Base-by-base conservation (phyloP, 2,329 filamentous ascomycete species). In the Tolypocladium amazonense region DNA sequence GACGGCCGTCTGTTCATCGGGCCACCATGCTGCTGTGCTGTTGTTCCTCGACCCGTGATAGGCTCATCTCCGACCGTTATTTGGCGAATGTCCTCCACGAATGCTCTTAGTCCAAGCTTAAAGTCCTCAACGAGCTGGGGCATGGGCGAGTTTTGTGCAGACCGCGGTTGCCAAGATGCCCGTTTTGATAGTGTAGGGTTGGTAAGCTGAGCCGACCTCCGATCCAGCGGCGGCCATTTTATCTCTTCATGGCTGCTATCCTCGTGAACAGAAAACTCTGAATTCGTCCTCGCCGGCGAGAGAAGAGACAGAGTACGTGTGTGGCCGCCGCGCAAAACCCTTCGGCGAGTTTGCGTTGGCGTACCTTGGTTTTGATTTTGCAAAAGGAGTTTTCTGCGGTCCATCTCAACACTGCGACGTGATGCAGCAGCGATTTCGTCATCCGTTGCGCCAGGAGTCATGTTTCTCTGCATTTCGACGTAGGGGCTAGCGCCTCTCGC, bases 31-130 rank as follows among this genome's bases (percentile, higher is more conserved):
- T 59, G 69, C 57, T 66, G 65, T 38, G 25, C n/a, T 15, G 47
- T 27, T 27, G 37, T 35, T 43, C 25, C 15, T 37, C 71, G 70
- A 18, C 85, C 87, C 62, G 80, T 85, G 63, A 91, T 84, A 20
- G 87, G 90, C 76, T 99, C 94, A 59, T 99, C 94, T 30, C 94
- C 94, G 8, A 99, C 92, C 0, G 94, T 96, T 18, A 93, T 95
- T 74, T 97, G 94, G 65, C 92, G 84, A 56, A 99, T 85, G 70
- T 99, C 94, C 71, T 97, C 94, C 61, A 96, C 86, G 73, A 99
- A 99, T 1, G 90, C 96, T 85, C 89, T 92, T 56, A 99, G 77
- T 2, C 94, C 93, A 57, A 94, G 85, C 71, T 88, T 90, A 72
- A 99, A 86, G 73, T 97, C 94, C 61, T 90, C 88, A 20, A 92